Evolutionary conservation across 148 eudicot species (phyloP), one percentile per base, ranked within the genome.

Genomic region (Polygonum maritimum): DNA sequence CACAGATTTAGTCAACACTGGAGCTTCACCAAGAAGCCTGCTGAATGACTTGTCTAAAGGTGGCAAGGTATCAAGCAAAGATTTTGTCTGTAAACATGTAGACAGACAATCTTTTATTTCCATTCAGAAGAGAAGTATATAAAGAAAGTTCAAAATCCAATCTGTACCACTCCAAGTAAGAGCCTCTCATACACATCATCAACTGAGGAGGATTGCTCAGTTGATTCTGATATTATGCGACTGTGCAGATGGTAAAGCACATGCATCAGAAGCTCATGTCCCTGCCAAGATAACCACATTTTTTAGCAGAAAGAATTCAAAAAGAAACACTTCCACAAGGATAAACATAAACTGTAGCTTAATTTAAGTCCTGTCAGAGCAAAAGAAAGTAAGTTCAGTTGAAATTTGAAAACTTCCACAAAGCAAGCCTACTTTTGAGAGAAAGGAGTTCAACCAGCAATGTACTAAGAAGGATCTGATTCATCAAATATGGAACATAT

Each of bases 231-330:
- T 36, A 82, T 71, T 74, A 76, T 83, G 69, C 88, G 83, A 75
- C 88, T 76, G 39, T 87, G 88, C 72, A 92, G 89, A 80, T 92
- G 90, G 83, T 86, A 92, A 40, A 89, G 83, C 21, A 96, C 87
- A 87, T 91, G 91, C 97, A 96, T 89, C 52, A 89, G 89, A 79
- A 96, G 97, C 82, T 96, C 99, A 76, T 96, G 99, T 18, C 97
- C 99, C 99, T 96, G 91, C 74, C 73, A 85, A 41, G 71, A 62
- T 58, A 79, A 62, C 71, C 44, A 67, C 38, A 48, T 35, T 5
- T n/a, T 62, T 60, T 69, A 79, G 44, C 44, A 5, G 41, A 10
- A 67, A 62, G 26, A 54, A 54, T n/a, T 19, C 7, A 10, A 62
- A 62, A 19, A 55, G 6, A 62, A 3, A 18, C 26, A 6, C 12